Conservation (phyloP, 1,284 basidiomycete species). For the Ceratobasidium theobromae region DNA sequence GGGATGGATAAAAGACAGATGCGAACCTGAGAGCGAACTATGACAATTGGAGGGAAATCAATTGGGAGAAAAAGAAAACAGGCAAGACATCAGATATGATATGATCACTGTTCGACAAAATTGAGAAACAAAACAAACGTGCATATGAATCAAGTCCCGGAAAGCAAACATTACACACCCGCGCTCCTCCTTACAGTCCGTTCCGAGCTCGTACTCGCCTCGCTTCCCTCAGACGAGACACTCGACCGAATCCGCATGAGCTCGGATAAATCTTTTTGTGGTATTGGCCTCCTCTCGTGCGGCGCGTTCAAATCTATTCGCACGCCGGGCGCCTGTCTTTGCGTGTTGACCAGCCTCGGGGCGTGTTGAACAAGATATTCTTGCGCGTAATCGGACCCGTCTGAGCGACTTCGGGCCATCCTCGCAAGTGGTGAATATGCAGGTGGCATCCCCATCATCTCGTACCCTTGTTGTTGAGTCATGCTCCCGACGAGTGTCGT, state of each 20-base stretch:
- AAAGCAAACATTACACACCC: background rate
- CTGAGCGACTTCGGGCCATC: background rate
- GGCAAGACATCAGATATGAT: background rate
- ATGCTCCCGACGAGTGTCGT: conserved; percentile 11
- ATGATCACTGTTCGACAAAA: conserved; percentile 16
- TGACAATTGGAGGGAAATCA: too few relatives aligned
- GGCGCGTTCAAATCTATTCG: background rate
- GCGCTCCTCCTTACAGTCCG: conserved; percentile 11
- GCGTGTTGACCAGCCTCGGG: background rate
- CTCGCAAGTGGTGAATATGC: background rate
- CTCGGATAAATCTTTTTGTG: conserved; percentile 15
- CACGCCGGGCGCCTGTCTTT: background rate
- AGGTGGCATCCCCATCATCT: background rate
- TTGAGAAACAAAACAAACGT: background rate
- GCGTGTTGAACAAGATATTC: conserved; percentile 1
- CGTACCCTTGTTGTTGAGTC: background rate
- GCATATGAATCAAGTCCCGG: background rate
- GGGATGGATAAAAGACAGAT: background rate
- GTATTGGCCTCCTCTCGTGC: background rate
- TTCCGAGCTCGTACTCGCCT: conserved; percentile 5
- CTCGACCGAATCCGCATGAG: background rate
- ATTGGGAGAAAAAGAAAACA: background rate
- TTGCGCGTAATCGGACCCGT: background rate
- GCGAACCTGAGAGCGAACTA: background rate
- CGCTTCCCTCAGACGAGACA: conserved; percentile 17